Evolutionary conservation across 2,329 filamentous ascomycete species (phyloP).

Genomic region (Didymellaceae sp.): DNA sequence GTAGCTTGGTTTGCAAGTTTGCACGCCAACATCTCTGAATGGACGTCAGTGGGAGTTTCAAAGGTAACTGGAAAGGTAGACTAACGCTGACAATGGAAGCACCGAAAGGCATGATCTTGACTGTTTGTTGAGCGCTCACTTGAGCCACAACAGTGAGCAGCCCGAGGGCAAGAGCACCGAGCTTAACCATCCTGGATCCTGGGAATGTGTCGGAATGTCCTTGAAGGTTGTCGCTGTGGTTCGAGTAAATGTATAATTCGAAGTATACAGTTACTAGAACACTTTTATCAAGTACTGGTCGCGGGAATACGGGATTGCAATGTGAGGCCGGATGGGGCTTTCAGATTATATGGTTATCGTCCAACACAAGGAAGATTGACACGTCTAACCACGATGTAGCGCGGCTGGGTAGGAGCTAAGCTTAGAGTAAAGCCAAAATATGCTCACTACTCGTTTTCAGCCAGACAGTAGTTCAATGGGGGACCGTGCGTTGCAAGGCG

Average conservation of each 20-base stretch:
- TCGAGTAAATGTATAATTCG: slow-evolving; percentile 11
- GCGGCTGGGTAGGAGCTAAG: slow-evolving; percentile 4
- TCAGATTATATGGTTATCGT: not conserved
- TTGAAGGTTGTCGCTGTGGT: not conserved
- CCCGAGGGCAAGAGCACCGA: slow-evolving; percentile 27
- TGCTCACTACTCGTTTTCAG: slow-evolving; percentile 14
- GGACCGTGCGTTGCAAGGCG: slow-evolving; percentile 15
- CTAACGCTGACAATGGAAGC: slow-evolving; percentile 45
- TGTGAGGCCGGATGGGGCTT: slow-evolving; percentile 1
- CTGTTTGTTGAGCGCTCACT: slow-evolving; percentile 29
- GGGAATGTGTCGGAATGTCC: not conserved
- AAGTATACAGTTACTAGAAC: slow-evolving; percentile 11
- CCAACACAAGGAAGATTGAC: slow-evolving; percentile 5
- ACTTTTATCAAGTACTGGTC: not conserved
- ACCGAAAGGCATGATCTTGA: slow-evolving; percentile 47
- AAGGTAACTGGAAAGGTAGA: not conserved
- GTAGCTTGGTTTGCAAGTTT: slow-evolving; percentile 41
- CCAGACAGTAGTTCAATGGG: not conserved
- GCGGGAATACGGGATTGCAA: not conserved
- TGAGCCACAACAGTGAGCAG: slow-evolving; percentile 28
- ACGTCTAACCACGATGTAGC: slow-evolving; percentile 1
- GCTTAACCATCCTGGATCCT: slow-evolving; percentile 29
- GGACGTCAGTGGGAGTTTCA: slow-evolving; percentile 10
- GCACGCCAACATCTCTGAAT: slow-evolving; percentile 47
- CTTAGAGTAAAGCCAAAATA: slow-evolving; percentile 13